phyloP scores from a whole-genome alignment of 495 filamentous ascomycete species.

The Hypoxylon intermedium region DNA sequence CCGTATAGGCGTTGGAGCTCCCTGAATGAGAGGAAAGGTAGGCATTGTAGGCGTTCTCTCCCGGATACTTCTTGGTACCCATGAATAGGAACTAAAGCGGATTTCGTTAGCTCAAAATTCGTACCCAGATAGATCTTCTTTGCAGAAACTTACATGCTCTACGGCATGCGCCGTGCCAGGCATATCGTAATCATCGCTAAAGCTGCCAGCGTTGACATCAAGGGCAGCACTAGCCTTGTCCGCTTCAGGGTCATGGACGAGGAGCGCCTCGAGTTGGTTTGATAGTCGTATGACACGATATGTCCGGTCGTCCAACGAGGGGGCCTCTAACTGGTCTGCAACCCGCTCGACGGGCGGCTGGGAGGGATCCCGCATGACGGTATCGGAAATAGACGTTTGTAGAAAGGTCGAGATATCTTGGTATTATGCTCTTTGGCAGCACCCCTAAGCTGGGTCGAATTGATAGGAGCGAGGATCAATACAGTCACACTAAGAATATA shows the following conservation, averaged over 20 bases:
- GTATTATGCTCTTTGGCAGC: no score
- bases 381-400: conserved; percentile 7
- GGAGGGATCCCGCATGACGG: conserved; percentile 38
- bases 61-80: conserved; percentile 97
- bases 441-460: no score
- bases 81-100: conserved; percentile 84
- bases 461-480: no score
- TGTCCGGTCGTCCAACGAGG: conserved; percentile 83
- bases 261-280: conserved; percentile 89
- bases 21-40: conserved; percentile 90
- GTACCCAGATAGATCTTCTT: background rate
- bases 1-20: conserved; percentile 93
- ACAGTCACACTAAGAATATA: no score
- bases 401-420: no score
- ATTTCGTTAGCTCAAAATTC: conserved; percentile 26
- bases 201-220: conserved; percentile 95
- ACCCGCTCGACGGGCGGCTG: conserved; percentile 67
- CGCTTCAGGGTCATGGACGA: conserved; percentile 93
- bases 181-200: conserved; percentile 87
- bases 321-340: conserved; percentile 82
- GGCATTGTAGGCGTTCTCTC: conserved; percentile 93
- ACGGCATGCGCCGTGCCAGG: conserved; percentile 91
- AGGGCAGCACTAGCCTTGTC: conserved; percentile 96
- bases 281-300: conserved; percentile 86
- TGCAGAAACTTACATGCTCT: conserved; percentile 61